A percentile compares a stretch with the other conserved stretches of the same genome.
Conservation (phyloP, 495 filamentous ascomycete species). For the Neurospora sp. region DNA sequence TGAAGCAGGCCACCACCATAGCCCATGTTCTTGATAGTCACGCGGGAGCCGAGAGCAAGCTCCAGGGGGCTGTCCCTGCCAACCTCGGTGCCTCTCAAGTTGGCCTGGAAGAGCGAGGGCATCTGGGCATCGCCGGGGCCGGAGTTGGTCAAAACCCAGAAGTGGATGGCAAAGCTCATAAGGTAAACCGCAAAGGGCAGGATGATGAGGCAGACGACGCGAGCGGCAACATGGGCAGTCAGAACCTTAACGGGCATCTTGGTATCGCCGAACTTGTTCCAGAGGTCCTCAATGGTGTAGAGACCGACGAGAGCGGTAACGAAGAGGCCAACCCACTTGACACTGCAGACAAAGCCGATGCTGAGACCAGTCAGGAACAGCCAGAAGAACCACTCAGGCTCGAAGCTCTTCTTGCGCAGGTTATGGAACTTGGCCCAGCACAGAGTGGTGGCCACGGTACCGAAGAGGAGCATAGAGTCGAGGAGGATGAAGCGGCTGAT, state of each 20-base stretch:
- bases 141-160: conserved; percentile 83
- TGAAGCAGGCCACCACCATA: conserved; percentile 97
- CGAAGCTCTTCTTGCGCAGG: conserved; percentile 73
- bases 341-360: conserved; percentile 94
- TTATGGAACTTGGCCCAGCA: conserved; percentile 95
- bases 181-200: conserved; percentile 84
- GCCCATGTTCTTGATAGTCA: conserved; percentile 97
- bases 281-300: conserved; percentile 93
- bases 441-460: conserved; percentile 90
- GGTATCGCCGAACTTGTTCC: conserved; percentile 93
- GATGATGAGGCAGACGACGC: conserved; percentile 78
- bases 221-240: conserved; percentile 65
- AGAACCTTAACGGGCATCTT: conserved; percentile 75
- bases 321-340: conserved; percentile 96
- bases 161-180: conserved; percentile 90
- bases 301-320: conserved; percentile 88
- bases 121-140: conserved; percentile 97
- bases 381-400: conserved; percentile 85
- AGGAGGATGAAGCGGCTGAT: conserved; percentile 96
- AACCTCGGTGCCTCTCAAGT: conserved; percentile 85
- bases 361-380: conserved; percentile 82
- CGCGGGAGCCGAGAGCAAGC: conserved; percentile 76
- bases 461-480: conserved; percentile 96
- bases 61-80: conserved; percentile 90
- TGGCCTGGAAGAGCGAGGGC: conserved; percentile 98